Base-by-base conservation (phyloP, 148 eudicot species). In the Nepenthes gracilis region DNA sequence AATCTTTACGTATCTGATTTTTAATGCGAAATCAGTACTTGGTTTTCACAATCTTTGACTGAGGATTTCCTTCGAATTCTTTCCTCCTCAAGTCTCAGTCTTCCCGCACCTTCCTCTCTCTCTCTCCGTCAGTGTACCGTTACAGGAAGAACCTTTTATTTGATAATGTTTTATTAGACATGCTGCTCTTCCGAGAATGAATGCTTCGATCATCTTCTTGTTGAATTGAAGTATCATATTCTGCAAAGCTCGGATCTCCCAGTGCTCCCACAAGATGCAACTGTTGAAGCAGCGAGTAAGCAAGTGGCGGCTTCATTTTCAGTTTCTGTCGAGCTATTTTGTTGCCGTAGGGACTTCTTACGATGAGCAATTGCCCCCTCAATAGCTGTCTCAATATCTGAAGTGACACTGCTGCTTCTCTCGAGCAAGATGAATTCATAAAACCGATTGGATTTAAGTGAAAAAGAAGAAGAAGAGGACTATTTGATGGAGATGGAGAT, bases 311-410 rank as follows among this genome's bases (percentile, higher is more conserved):
- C 47, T 34, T 67, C 79, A 64, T 53, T 62, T 36, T 67, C 53
- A 49, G 53, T 10, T 49, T 49, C 11, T 9, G 11, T 11, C 2
- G 53, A 49, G 14, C 12, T 2, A n/a, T n/a, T n/a, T n/a, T 70
- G 60, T 40, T 61, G 63, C 67, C 74, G 75, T 36, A 77, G 83
- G 40, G 95, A 81, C 64, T 80, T 73, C 75, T 87, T 87, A 63
- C 95, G 84, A 60, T 87, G 82, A 64, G 82, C 90, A 60, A 87
- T 87, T 49, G 95, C 95, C 32, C 87, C 85, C 61, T 84, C 83
- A 73, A 87, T 82, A 2, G 90, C 78, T n/a, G 71, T 64, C 60
- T 84, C 95, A 55, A 72, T 66, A 75, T 87, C 90, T 54, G 71
- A 66, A 64, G 58, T 74, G 2, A 77, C 77, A 62, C 83, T 77